Percentiles rank a stretch among this genome's conserved stretches.
Conservation (phyloP, 306 rosid genomes). For the Pyrus communis region DNA sequence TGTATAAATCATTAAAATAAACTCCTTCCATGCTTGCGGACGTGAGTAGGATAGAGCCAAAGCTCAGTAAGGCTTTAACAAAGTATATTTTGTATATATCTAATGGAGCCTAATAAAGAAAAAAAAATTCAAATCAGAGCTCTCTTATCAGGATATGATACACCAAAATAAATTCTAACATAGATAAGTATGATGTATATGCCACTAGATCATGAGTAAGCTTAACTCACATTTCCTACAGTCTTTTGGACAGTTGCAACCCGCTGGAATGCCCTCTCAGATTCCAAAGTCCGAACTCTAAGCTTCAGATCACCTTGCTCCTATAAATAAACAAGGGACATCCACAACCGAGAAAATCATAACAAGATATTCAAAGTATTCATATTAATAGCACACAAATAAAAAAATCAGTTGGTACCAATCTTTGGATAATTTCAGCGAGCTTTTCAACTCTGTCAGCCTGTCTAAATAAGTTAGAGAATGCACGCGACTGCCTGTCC, state of each 20-base stretch:
- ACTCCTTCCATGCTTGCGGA: not conserved
- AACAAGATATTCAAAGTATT: conserved; percentile 15
- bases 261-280: conserved; percentile 98
- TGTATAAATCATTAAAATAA: not conserved
- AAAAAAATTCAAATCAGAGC: not conserved
- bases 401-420: conserved; percentile 35
- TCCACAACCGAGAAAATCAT: conserved; percentile 14
- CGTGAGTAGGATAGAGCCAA: not conserved
- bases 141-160: not conserved
- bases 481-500: conserved; percentile 85
- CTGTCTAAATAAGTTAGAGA: conserved; percentile 92
- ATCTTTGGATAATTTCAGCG: conserved; percentile 69
- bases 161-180: not conserved
- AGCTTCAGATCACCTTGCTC: conserved; percentile 99
- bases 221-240: conserved; percentile 75
- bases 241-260: conserved; percentile 86
- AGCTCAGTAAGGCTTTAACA: not conserved
- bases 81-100: not conserved
- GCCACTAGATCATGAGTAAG: conserved; percentile 9
- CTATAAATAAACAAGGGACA: conserved; percentile 30
- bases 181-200: not conserved
- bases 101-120: not conserved
- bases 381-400: conserved; percentile 3
- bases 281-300: conserved; percentile 91
- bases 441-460: conserved; percentile 96